Evolutionary conservation across 2,329 filamentous ascomycete genomes (phyloP).

Genomic region (Scedosporium minutisporum): DNA sequence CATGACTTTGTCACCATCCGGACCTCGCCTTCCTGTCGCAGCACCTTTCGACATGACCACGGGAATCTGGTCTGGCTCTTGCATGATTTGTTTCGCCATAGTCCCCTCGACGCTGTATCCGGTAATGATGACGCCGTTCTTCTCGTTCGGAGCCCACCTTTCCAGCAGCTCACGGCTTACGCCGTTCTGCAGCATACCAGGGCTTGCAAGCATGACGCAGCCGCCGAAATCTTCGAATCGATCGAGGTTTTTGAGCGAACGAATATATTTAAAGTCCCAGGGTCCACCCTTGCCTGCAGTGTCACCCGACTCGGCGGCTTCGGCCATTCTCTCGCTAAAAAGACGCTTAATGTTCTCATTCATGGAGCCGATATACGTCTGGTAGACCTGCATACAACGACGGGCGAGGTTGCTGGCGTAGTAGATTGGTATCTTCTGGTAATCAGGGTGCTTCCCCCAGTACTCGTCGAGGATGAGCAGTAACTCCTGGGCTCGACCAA

Average conservation of each 20-base stretch:
- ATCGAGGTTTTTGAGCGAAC: conserved; percentile 84
- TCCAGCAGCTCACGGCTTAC: conserved; percentile 89
- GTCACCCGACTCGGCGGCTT: conserved; percentile 73
- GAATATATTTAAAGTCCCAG: conserved; percentile 94
- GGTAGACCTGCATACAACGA: conserved; percentile 98
- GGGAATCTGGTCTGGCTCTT: conserved; percentile 89
- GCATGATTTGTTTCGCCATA: conserved; percentile 93
- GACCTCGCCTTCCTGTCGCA: conserved; percentile 33
- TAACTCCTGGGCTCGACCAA: conserved; percentile 88
- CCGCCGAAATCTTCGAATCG: conserved; percentile 92
- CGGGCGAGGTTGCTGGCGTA: conserved; percentile 91
- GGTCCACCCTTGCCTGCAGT: conserved; percentile 69
- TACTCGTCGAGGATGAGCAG: conserved; percentile 94
- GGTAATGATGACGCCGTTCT: conserved; percentile 97
- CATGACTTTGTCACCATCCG: conserved; percentile 78
- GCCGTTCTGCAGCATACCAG: conserved; percentile 96
- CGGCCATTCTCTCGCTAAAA: conserved; percentile 87
- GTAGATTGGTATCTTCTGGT: conserved; percentile 88
- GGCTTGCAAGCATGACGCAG: conserved; percentile 94
- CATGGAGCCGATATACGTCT: conserved; percentile 97
- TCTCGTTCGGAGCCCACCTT: conserved; percentile 89
- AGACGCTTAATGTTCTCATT: conserved; percentile 97
- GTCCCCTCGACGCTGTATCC: conserved; percentile 98
- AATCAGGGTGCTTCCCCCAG: conserved; percentile 82
- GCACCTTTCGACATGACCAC: conserved; percentile 77